Conservation (phyloP, 768 basidiomycete species). For the Tricholomella constricta region DNA sequence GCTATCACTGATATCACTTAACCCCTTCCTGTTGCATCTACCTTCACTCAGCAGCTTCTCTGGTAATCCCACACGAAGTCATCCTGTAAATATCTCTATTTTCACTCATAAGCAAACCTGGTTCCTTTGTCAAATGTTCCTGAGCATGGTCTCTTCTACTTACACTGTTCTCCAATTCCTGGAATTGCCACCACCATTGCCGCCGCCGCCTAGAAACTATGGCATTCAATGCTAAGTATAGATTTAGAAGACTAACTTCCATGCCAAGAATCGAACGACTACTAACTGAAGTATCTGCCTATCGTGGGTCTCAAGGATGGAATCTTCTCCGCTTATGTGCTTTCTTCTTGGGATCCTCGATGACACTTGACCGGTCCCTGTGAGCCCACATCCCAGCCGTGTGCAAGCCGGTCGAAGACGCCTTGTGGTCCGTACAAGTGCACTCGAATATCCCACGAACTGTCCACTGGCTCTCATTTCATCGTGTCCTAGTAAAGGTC, state of each 20-base stretch:
- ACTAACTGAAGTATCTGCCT: not conserved
- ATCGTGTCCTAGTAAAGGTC: not conserved
- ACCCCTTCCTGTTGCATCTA: too few species aligned
- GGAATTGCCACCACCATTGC: too few species aligned
- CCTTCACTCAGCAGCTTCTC: too few species aligned
- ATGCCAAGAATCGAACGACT: not conserved
- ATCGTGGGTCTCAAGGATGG: not conserved
- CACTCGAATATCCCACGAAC: conserved; percentile 4
- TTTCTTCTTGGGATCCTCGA: not conserved
- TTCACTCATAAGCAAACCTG: not conserved
- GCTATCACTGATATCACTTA: too few species aligned
- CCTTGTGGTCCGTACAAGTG: not conserved
- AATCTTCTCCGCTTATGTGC: not conserved
- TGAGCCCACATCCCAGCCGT: conserved; percentile 3
- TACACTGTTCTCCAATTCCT: too few species aligned
- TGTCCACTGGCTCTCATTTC: not conserved
- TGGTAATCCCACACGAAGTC: not conserved
- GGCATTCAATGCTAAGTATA: not conserved
- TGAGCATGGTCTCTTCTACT: too few species aligned
- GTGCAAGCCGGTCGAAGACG: not conserved
- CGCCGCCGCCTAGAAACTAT: too few species aligned
- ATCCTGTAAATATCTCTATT: not conserved
- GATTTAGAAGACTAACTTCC: not conserved
- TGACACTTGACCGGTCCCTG: not conserved
- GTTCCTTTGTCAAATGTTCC: not conserved